Evolutionary conservation across 2,329 filamentous ascomycete species (phyloP), one percentile per base, ranked within the genome.

Genomic region (Neodidymelliopsis sp.): DNA sequence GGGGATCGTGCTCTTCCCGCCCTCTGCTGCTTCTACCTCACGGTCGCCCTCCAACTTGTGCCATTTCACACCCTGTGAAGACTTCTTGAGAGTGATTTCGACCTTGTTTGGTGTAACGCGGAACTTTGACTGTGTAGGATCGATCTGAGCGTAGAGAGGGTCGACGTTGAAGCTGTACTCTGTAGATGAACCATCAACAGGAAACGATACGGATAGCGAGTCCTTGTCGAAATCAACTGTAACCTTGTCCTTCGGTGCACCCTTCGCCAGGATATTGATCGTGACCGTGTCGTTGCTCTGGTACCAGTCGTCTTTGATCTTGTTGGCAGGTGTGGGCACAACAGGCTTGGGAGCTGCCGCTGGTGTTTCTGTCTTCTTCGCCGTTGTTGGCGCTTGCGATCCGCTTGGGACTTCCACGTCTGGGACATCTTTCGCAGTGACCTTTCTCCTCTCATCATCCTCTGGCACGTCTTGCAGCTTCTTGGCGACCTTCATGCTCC

Each of bases 51-150:
- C 83, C 2, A 89, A 75, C 1, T 74, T 65, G 19, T 79, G 71
- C 90, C 90, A 94, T 67, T 90, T 92, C 38, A 80, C 73, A 6
- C 86, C 87, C 0, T 82, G 72, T 1, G 71, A 78, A 29, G 79
- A 76, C 72, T 96, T 96, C 53, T 80, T 80, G 12, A 96, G 80
- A 9, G 77, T 81, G 27, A 96, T 76, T 70, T 96, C 91, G 43
- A 96, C 80, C 70, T 96, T 96, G 64, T 85, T 90, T 1, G 87
- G 80, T 30, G 88, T 87, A 43, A 95, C 82, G 1, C 79, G 81
- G 59, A 77, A 83, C 33, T 79, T 86, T 15, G 84, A 90, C 23
- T 79, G 73, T 1, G 78, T 63, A 0, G 83, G 72, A 41, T 89
- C 81, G 60, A 96, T 85, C 8, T 80, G 69, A 11, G 81, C 84